Conservation (phyloP, 192 early-diverging fungal species). For the Borealophlyctis nickersoniae region DNA sequence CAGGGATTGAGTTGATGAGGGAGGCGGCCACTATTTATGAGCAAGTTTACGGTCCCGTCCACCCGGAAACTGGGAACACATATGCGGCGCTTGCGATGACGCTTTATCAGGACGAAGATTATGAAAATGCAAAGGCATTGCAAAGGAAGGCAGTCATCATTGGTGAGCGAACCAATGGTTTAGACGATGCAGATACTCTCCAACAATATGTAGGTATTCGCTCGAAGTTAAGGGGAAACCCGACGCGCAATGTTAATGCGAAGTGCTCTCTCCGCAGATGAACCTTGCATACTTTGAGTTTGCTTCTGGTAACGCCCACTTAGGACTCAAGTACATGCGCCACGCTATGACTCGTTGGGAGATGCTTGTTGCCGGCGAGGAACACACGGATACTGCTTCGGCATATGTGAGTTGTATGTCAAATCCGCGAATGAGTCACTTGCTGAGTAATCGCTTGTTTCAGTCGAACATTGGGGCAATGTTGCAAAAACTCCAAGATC, state of each 20-base stretch:
- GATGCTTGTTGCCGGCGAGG: conserved; percentile 64
- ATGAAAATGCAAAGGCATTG: conserved; percentile 52
- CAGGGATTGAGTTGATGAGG: conserved; percentile 76
- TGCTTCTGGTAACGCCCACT: conserved; percentile 63
- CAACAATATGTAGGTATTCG: conserved; percentile 75
- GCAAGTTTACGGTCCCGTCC: conserved; percentile 89
- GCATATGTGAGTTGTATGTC: conserved; percentile 64
- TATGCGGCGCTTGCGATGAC: conserved; percentile 80
- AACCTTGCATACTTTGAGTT: conserved; percentile 92
- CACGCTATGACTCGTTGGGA: conserved; percentile 83
- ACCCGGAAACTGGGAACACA: conserved; percentile 83
- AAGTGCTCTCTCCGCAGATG: conserved; percentile 41
- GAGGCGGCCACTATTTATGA: conserved; percentile 88
- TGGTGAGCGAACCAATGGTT: conserved; percentile 77
- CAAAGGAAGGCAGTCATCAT: conserved; percentile 81
- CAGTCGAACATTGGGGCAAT: conserved; percentile 33
- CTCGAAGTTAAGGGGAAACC: not conserved
- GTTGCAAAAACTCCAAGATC: conserved; percentile 34
- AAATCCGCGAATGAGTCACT: too few species aligned
- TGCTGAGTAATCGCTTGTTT: too few species aligned
- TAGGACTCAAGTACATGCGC: conserved; percentile 73
- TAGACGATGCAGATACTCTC: conserved; percentile 82
- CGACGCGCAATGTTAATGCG: conserved; percentile 2
- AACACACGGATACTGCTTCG: conserved; percentile 83
- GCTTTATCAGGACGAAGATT: conserved; percentile 72